These are phyloP conservation scores for Sequoia sempervirens DNA, from an alignment of 75 land plant species.

Conservation along the genomic window DNA sequence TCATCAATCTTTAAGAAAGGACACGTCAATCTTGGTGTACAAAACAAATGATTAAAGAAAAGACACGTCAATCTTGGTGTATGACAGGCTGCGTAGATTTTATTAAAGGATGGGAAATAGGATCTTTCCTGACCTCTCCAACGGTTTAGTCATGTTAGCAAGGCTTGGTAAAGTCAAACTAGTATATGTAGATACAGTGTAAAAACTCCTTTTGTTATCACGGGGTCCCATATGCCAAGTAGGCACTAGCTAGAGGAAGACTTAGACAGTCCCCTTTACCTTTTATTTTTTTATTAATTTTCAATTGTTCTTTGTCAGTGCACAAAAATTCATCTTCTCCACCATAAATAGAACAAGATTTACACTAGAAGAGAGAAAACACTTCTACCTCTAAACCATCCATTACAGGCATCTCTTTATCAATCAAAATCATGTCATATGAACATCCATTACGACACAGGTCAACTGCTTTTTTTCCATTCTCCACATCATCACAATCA, in stretches of 20 bases:
- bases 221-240: not conserved
- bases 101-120: not conserved
- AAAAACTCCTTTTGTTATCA: not conserved
- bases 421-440: slow-evolving; percentile 49
- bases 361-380: not conserved
- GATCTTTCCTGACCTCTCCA: not conserved
- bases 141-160: not conserved
- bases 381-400: slow-evolving; percentile 47
- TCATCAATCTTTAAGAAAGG: not conserved
- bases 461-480: slow-evolving; percentile 57
- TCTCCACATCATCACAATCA: slow-evolving; percentile 34
- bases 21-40: not conserved
- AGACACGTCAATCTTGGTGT: not conserved
- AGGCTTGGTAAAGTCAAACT: not conserved
- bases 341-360: not conserved
- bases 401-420: slow-evolving; percentile 72
- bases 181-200: not conserved
- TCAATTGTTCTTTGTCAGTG: not conserved
- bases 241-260: not conserved
- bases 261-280: not conserved
- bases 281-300: no score
- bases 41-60: not conserved
- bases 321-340: not conserved
- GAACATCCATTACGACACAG: slow-evolving; percentile 17
- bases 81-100: not conserved